Conservation (phyloP, 2,329 filamentous ascomycete genomes). For the Elsinoe fawcettii region DNA sequence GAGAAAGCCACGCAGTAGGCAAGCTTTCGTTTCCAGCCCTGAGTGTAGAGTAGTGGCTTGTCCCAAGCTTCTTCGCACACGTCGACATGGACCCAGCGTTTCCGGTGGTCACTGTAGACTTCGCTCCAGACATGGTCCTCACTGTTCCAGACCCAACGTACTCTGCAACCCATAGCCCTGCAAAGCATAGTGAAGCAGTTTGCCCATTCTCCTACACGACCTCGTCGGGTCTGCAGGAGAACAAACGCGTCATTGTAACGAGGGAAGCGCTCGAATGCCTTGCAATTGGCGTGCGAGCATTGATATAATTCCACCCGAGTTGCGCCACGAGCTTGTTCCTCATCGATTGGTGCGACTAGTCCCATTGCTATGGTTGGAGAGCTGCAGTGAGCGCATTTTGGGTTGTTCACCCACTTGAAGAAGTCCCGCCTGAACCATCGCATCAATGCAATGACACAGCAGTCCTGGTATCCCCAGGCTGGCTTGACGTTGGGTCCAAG, state of each 20-base stretch:
- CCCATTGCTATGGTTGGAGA: conserved; percentile 77
- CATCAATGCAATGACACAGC: conserved; percentile 79
- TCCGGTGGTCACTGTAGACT: conserved; percentile 87
- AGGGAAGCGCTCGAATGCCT: conserved; percentile 78
- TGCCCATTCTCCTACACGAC: conserved; percentile 89
- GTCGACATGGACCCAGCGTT: conserved; percentile 95
- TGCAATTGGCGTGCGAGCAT: conserved; percentile 70
- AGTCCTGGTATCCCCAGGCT: conserved; percentile 97
- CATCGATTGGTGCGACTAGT: conserved; percentile 74
- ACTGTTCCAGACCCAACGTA: conserved; percentile 96
- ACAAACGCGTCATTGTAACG: conserved; percentile 94
- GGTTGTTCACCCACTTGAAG: conserved; percentile 96
- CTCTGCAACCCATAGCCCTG: conserved; percentile 79
- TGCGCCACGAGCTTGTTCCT: conserved; percentile 83
- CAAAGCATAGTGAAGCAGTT: conserved; percentile 99
- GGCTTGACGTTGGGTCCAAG: conserved; percentile 68
- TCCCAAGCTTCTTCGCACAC: conserved; percentile 94
- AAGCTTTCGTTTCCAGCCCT: conserved; percentile 93
- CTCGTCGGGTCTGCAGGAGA: conserved; percentile 74
- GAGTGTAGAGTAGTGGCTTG: conserved; percentile 81
- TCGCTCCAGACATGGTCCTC: conserved; percentile 98
- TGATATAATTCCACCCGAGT: conserved; percentile 82
- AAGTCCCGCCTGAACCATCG: conserved; percentile 96
- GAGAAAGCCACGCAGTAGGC: conserved; percentile 97
- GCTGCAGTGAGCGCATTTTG: conserved; percentile 70